Percentiles rank a stretch among this genome's conserved stretches.
Conservation (phyloP, 1,284 basidiomycete genomes). For the Trichosporon asahii region DNA sequence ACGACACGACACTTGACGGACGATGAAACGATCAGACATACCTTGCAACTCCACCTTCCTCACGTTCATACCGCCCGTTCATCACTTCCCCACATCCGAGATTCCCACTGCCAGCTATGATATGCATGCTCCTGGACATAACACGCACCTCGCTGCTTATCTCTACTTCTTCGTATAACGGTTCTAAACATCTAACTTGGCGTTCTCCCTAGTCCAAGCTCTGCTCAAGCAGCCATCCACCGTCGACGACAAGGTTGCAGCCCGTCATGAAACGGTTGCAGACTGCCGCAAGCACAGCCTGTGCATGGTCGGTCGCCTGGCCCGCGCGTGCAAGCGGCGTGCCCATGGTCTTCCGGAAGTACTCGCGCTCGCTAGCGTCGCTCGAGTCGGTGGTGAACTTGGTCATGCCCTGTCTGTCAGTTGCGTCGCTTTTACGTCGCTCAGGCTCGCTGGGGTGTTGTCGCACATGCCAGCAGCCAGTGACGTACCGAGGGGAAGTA, state of each 20-base stretch:
- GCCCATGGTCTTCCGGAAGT: conserved; percentile 37
- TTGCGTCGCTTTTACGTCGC: no score
- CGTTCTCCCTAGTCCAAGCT: neutral
- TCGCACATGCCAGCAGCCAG: no score
- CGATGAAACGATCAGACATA: neutral
- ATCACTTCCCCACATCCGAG: neutral
- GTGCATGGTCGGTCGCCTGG: conserved; percentile 47
- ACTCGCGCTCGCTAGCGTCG: conserved; percentile 15
- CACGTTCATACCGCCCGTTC: neutral
- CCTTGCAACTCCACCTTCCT: neutral
- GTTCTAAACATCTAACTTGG: no score
- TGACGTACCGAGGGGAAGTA: conserved; percentile 31
- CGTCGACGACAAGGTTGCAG: conserved; percentile 44
- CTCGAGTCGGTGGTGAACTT: conserved; percentile 27
- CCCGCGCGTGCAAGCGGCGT: conserved; percentile 48
- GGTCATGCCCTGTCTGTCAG: conserved; percentile 44
- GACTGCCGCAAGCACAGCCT: conserved; percentile 25
- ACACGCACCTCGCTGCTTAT: neutral
- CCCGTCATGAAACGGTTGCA: conserved; percentile 48
- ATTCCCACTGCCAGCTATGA: neutral
- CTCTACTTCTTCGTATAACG: neutral
- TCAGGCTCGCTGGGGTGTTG: no score
- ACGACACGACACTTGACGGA: conserved; percentile 1
- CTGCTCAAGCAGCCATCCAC: conserved; percentile 46
- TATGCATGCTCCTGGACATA: neutral